Percentiles rank a stretch among this genome's conserved stretches.
These are phyloP conservation scores for Asparagopsis taxiformis DNA, from an alignment of 31 red algal genomes.

Conservation along the genomic window DNA sequence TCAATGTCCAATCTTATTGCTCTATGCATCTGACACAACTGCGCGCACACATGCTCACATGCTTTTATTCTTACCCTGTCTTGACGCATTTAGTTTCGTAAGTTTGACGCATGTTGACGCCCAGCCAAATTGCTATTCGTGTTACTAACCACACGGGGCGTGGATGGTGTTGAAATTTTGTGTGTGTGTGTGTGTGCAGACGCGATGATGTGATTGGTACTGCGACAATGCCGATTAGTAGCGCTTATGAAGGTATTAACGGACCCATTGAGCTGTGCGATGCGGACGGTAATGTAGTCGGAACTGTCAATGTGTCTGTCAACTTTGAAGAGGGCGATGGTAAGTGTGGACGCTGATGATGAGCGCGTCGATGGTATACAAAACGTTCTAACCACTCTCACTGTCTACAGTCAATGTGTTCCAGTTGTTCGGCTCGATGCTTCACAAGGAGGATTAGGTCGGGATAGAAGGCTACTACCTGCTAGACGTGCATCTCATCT, in stretches of 20 bases:
- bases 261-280: slow-evolving; percentile 18
- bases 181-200: neutral
- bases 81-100: slow-evolving; percentile 19
- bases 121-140: too few relatives aligned
- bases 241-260: slow-evolving; percentile 43
- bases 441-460: slow-evolving; percentile 57
- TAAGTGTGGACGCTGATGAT: too few relatives aligned
- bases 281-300: slow-evolving; percentile 28
- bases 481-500: neutral
- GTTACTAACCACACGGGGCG: too few relatives aligned
- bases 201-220: slow-evolving; percentile 59
- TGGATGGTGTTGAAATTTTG: neutral
- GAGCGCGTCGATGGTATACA: too few relatives aligned
- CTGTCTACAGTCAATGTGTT: slow-evolving; percentile 38
- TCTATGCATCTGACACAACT: neutral
- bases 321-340: slow-evolving; percentile 54
- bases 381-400: too few relatives aligned
- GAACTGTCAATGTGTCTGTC: slow-evolving; percentile 45
- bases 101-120: neutral
- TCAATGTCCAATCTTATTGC: neutral
- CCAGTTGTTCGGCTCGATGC: slow-evolving; percentile 45
- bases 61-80: neutral
- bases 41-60: neutral
- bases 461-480: too few relatives aligned
- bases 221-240: slow-evolving; percentile 26